A percentile compares a stretch with the other conserved stretches of the same genome.
These are phyloP conservation scores for Rhinocladiella mackenziei DNA, from an alignment of 2,329 filamentous ascomycete species.

Conservation along the genomic window DNA sequence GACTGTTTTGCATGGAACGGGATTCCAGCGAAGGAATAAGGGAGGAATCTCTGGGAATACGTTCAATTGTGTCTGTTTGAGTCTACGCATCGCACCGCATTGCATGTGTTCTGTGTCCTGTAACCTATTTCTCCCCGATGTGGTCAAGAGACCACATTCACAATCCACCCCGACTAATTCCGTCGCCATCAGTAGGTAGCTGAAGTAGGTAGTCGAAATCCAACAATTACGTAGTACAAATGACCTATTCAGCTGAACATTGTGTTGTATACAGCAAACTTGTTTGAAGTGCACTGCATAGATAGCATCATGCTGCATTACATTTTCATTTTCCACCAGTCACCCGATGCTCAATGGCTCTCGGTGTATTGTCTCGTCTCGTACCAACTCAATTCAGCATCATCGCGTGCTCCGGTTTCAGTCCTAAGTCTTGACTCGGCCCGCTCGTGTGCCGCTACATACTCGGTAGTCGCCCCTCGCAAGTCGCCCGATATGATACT, in stretches of 20 bases:
- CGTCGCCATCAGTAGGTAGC: slow-evolving; percentile 6
- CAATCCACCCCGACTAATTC: slow-evolving; percentile 2
- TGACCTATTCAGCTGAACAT: neutral
- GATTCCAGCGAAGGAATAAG: neutral
- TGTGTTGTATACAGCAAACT: neutral
- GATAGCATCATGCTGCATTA: no score
- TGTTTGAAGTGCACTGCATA: no score
- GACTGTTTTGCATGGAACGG: neutral
- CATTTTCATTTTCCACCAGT: no score
- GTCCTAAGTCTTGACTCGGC: neutral
- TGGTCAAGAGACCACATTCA: slow-evolving; percentile 1
- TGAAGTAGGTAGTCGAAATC: slow-evolving; percentile 9
- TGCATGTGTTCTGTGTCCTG: slow-evolving; percentile 1
- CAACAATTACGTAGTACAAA: slow-evolving; percentile 12
- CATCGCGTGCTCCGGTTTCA: neutral
- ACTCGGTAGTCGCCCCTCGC: no score
- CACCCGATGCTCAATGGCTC: no score
- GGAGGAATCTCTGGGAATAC: slow-evolving; percentile 1
- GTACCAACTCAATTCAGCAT: no score
- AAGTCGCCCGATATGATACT: no score
- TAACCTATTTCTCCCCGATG: neutral
- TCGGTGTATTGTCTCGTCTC: no score
- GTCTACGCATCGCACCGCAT: slow-evolving; percentile 2
- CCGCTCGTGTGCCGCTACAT: no score
- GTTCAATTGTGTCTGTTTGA: neutral